A percentile compares a stretch with the other conserved stretches of the same genome.
phyloP scores from a whole-genome alignment of 164 flowering plant genomes.

The Aristolochia contorta region DNA sequence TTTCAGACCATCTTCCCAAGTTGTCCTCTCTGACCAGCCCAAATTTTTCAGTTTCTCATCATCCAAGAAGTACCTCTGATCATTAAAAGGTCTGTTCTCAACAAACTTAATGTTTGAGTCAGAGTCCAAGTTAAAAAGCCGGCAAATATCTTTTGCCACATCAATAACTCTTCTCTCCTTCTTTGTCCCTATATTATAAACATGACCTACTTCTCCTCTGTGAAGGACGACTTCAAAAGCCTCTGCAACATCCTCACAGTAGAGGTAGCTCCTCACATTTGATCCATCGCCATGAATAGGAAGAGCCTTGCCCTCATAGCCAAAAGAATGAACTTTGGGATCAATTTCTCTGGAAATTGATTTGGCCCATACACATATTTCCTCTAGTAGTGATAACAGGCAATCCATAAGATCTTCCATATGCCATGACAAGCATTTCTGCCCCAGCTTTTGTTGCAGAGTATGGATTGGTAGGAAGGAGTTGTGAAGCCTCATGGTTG shows the following conservation, averaged over 20 bases:
- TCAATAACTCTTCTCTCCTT: constrained; percentile 65
- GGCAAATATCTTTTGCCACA: constrained; percentile 59
- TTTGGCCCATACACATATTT: constrained; percentile 70
- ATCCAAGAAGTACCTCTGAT: constrained; percentile 59
- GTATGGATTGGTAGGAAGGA: constrained; percentile 67
- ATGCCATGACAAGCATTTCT: constrained; percentile 79
- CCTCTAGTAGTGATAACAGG: constrained; percentile 74
- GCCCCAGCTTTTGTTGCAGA: constrained; percentile 79
- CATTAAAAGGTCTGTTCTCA: constrained; percentile 61
- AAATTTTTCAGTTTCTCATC: constrained; percentile 54
- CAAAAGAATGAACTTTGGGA: constrained; percentile 61
- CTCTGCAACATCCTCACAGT: constrained; percentile 74
- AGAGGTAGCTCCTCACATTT: constrained; percentile 57
- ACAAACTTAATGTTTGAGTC: constrained; percentile 46
- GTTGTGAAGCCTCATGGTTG: constrained; percentile 68
- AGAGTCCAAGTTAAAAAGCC: constrained; percentile 41
- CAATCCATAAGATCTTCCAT: constrained; percentile 60
- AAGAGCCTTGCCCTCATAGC: constrained; percentile 54
- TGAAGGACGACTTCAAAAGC: constrained; percentile 67
- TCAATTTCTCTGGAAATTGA: constrained; percentile 63
- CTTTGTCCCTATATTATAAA: constrained; percentile 63
- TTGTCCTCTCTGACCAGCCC: constrained; percentile 59
- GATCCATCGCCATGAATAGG: constrained; percentile 73
- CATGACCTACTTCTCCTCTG: constrained; percentile 70
- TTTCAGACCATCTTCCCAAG: constrained; percentile 55